These are phyloP conservation scores for Solanum virginianum DNA, from an alignment of 257 asterid species.

Conservation along the genomic window DNA sequence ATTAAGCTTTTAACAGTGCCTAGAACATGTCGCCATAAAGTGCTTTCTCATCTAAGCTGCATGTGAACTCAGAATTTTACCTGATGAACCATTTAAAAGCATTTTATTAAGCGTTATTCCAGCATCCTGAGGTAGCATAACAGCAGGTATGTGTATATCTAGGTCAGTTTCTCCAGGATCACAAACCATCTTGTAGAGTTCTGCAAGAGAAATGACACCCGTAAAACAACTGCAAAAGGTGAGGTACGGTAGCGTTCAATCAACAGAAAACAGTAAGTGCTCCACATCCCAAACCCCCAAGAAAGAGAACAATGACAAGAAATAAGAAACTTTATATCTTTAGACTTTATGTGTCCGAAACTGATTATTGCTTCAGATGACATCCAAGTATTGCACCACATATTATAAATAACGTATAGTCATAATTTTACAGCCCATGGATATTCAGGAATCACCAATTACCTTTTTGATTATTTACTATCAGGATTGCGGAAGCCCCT, in stretches of 20 bases:
- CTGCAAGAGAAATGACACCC: constrained; percentile 29
- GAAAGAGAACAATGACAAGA: background rate
- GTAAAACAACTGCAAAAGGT: background rate
- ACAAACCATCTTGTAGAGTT: constrained; percentile 96
- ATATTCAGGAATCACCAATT: background rate
- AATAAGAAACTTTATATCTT: background rate
- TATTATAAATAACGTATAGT: background rate
- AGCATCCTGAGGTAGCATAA: constrained; percentile 87
- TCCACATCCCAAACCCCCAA: background rate
- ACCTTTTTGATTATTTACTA: constrained; percentile 84
- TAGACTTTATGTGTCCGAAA: background rate
- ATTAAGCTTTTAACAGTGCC: background rate
- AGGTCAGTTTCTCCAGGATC: constrained; percentile 83
- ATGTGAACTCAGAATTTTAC: constrained; percentile 18
- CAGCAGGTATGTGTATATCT: constrained; percentile 67
- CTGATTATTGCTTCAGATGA: background rate
- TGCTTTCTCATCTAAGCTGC: background rate
- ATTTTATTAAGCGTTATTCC: constrained; percentile 54
- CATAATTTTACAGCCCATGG: background rate
- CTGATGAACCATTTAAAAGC: constrained; percentile 69
- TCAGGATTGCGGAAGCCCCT: constrained; percentile 87
- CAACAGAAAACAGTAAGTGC: background rate
- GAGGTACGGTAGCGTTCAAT: background rate
- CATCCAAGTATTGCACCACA: background rate
- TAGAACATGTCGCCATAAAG: background rate